These are phyloP conservation scores for Camellia oleifera DNA, from an alignment of 179 eudicot genomes.

Conservation along the genomic window DNA sequence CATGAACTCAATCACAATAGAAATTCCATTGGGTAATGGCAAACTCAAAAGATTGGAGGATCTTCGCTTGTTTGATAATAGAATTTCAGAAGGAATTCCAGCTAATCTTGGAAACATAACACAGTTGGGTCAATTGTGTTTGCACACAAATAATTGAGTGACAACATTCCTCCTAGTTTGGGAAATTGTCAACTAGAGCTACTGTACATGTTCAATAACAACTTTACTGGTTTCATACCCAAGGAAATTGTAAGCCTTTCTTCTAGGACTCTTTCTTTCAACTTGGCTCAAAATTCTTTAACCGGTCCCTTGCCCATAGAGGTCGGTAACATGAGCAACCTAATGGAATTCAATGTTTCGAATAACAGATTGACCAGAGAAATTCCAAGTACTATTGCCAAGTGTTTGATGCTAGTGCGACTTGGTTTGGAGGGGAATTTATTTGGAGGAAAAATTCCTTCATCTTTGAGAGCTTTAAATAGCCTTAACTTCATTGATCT, in stretches of 20 bases:
- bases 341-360: background rate
- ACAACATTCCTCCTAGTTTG: background rate
- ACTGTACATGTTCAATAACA: background rate
- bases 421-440: background rate
- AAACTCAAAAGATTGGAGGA: background rate
- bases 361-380: conserved; percentile 10
- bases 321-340: conserved; percentile 12
- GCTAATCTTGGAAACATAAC: background rate
- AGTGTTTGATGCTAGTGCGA: background rate
- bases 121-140: background rate
- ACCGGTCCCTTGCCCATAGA: conserved; percentile 14
- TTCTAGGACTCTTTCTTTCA: background rate
- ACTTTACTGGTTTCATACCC: conserved; percentile 1
- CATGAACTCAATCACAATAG: too few relatives aligned
- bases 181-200: background rate
- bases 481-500: background rate
- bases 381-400: conserved; percentile 11
- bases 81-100: background rate
- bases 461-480: background rate
- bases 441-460: background rate
- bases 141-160: background rate
- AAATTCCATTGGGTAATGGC: background rate
- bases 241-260: background rate
- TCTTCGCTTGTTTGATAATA: too few relatives aligned
- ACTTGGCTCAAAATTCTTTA: background rate